Percentiles rank a stretch among this genome's conserved stretches.
These are phyloP conservation scores for Penicillium cinerascens DNA, from an alignment of 495 filamentous ascomycete genomes.

Conservation along the genomic window DNA sequence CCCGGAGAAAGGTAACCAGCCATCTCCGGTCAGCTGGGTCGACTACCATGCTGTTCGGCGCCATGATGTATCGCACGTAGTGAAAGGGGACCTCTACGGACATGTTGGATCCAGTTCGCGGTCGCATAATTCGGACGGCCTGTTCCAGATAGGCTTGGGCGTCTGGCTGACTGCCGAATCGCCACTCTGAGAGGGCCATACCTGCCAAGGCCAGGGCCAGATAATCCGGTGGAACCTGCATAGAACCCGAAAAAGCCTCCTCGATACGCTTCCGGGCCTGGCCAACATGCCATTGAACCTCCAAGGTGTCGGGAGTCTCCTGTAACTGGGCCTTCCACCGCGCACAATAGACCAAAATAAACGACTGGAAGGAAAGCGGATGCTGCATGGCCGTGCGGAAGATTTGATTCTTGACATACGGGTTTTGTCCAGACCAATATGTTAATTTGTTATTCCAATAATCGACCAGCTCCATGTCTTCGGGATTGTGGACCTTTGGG, in stretches of 20 bases:
- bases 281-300: constrained; percentile 26
- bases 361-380: constrained; percentile 36
- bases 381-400: constrained; percentile 36
- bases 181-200: constrained; percentile 42
- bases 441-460: constrained; percentile 37
- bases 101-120: constrained; percentile 23
- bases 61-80: constrained; percentile 36
- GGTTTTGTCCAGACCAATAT: constrained; percentile 47
- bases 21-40: constrained; percentile 22
- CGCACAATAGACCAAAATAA: constrained; percentile 39
- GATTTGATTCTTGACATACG: constrained; percentile 35
- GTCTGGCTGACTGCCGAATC: constrained; percentile 34
- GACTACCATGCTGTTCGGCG: constrained; percentile 9
- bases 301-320: constrained; percentile 14
- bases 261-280: constrained; percentile 26
- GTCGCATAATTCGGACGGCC: constrained; percentile 33
- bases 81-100: constrained; percentile 35
- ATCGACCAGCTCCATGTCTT: constrained; percentile 33
- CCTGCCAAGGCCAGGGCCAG: constrained; percentile 37
- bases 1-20: constrained; percentile 38
- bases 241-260: constrained; percentile 18
- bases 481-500: constrained; percentile 17
- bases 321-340: constrained; percentile 36
- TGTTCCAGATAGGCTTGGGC: constrained; percentile 28
- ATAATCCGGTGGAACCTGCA: constrained; percentile 23